A percentile compares a stretch with the other conserved stretches of the same genome.
Conservation (phyloP, 371 early-diverging fungal genomes). For the Mortierella sp. region DNA sequence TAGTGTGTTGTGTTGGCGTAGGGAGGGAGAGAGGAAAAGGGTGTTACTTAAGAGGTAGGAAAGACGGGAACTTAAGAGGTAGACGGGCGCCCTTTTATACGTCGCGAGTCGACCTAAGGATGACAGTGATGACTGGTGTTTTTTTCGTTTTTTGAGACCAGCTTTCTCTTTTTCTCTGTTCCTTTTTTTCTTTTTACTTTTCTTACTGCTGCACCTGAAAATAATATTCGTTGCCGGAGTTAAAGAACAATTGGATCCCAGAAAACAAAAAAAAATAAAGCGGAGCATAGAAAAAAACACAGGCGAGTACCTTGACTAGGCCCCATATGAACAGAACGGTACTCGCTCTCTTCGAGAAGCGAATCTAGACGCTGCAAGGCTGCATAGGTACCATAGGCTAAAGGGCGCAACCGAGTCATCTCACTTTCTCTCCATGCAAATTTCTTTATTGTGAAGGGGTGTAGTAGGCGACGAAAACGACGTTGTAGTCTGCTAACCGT, state of each 20-base stretch:
- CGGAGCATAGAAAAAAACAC: slow-evolving; percentile 28
- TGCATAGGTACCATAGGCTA: slow-evolving; percentile 12
- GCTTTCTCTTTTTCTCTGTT: not conserved
- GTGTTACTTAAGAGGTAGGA: not conserved
- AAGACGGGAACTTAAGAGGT: slow-evolving; percentile 12
- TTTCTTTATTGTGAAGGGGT: slow-evolving; percentile 16
- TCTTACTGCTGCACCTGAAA: slow-evolving; percentile 8
- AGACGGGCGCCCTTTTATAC: slow-evolving; percentile 11
- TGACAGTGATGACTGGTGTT: not conserved
- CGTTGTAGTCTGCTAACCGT: not conserved
- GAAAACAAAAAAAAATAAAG: slow-evolving; percentile 11
- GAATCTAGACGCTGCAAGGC: slow-evolving; percentile 8
- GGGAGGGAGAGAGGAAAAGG: not conserved
- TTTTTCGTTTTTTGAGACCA: not conserved
- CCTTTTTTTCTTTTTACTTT: too few species aligned
- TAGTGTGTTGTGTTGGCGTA: not conserved
- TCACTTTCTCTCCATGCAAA: not conserved
- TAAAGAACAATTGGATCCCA: slow-evolving; percentile 23
- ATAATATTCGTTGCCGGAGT: not conserved
- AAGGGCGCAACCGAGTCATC: slow-evolving; percentile 44
- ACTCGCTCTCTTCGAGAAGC: not conserved
- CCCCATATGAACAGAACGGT: not conserved
- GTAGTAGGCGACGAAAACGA: slow-evolving; percentile 4
- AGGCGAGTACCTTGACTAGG: not conserved
- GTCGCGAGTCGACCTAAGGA: not conserved